These are phyloP conservation scores for Geotrichum citri-aurantii DNA, from an alignment of 1,139 yeast species.

Conservation along the genomic window DNA sequence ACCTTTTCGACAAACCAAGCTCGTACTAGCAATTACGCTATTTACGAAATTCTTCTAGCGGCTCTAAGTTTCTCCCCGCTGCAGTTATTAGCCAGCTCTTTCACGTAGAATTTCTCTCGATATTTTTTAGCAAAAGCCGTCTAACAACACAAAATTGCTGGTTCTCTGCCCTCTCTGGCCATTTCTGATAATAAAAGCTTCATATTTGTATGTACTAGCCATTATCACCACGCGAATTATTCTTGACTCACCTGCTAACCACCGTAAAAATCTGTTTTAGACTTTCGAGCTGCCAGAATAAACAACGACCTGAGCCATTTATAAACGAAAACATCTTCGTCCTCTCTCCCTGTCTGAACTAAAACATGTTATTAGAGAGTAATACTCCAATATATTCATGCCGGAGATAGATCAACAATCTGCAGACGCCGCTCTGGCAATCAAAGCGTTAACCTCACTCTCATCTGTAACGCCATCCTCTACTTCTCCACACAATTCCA, in stretches of 20 bases:
- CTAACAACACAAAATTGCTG: background rate
- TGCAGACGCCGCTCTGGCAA: constrained; percentile 14
- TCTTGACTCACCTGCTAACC: background rate
- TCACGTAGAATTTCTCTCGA: background rate
- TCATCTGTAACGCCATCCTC: constrained; percentile 5
- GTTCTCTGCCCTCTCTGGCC: background rate
- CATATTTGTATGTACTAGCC: background rate
- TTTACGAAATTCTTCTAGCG: background rate
- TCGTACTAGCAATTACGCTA: background rate
- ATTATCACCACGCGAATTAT: background rate
- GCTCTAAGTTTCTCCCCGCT: background rate
- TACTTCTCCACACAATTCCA: constrained; percentile 5
- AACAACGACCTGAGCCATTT: constrained; percentile 3
- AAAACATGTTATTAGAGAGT: constrained; percentile 14
- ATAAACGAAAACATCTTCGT: constrained; percentile 1
- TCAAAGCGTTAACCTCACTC: constrained; percentile 13
- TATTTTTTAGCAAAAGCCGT: background rate
- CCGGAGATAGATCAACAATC: constrained; percentile 19
- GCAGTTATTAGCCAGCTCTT: background rate
- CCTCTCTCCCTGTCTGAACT: background rate
- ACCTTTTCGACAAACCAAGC: background rate
- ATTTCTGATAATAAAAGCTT: background rate
- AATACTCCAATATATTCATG: constrained; percentile 11
- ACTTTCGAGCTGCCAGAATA: background rate
- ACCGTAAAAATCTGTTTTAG: background rate